Percentiles rank a stretch among this genome's conserved stretches.
Conservation (phyloP, 1,139 yeast species). For the Debaryomyces nepalensis region DNA sequence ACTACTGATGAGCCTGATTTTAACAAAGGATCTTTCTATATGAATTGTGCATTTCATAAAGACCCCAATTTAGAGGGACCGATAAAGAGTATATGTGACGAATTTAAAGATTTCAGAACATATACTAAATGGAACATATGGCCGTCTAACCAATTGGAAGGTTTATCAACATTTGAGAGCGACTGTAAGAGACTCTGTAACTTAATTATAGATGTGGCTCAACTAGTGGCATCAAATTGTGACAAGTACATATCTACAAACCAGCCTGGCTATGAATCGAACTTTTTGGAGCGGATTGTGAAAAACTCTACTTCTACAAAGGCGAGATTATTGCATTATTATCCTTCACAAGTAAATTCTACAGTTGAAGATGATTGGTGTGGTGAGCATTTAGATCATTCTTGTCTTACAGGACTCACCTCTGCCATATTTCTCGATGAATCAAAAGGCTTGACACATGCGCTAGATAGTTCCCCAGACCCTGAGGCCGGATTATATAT, state of each 20-base stretch:
- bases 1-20: constrained; percentile 48
- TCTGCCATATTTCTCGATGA: constrained; percentile 59
- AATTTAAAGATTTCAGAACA: constrained; percentile 41
- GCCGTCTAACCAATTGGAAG: constrained; percentile 41
- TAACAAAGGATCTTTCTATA: constrained; percentile 63
- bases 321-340: constrained; percentile 64
- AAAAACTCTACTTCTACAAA: constrained; percentile 58
- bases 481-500: constrained; percentile 58
- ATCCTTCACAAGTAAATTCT: constrained; percentile 28
- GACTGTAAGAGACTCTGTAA: constrained; percentile 46
- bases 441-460: constrained; percentile 25
- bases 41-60: constrained; percentile 61
- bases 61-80: constrained; percentile 53
- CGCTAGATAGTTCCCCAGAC: constrained; percentile 44
- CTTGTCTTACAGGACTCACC: constrained; percentile 65
- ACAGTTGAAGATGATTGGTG: constrained; percentile 55
- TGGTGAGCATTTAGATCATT: constrained; percentile 68
- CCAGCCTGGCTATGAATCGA: constrained; percentile 33
- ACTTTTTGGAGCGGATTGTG: constrained; percentile 52
- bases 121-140: constrained; percentile 60
- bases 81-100: constrained; percentile 30
- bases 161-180: constrained; percentile 34
- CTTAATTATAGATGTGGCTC: constrained; percentile 56
- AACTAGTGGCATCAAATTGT: constrained; percentile 56
- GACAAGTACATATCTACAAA: constrained; percentile 46